Percentiles rank a stretch among this genome's conserved stretches.
These are phyloP conservation scores for Comarum palustre DNA, from an alignment of 306 rosid genomes.

Conservation along the genomic window DNA sequence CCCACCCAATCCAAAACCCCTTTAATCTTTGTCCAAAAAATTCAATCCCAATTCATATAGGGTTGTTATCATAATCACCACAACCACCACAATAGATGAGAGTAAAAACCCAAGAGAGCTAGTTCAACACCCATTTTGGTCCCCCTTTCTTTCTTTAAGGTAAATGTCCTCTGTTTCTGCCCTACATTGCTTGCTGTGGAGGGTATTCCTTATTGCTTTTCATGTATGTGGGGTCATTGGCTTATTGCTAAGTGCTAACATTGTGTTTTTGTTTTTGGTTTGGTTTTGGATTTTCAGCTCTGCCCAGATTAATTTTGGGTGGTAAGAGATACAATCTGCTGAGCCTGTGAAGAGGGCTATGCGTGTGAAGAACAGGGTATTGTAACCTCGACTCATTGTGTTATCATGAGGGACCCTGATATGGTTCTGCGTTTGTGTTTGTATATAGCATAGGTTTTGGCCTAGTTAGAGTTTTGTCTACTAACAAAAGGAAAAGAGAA, in stretches of 20 bases:
- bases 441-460: slow-evolving; percentile 37
- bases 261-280: slow-evolving; percentile 2
- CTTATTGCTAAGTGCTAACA: slow-evolving; percentile 14
- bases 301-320: slow-evolving; percentile 20
- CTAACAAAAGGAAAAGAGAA: background rate
- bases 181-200: slow-evolving; percentile 42
- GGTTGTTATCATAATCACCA: background rate
- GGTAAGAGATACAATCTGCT: slow-evolving; percentile 20
- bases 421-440: slow-evolving; percentile 32
- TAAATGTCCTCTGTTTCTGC: slow-evolving; percentile 32
- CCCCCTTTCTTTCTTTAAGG: slow-evolving; percentile 37
- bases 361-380: slow-evolving; percentile 39
- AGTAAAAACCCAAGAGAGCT: slow-evolving; percentile 14
- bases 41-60: slow-evolving; percentile 13
- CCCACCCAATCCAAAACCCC: slow-evolving; percentile 22
- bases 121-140: slow-evolving; percentile 30
- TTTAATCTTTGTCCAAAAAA: slow-evolving; percentile 18
- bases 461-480: slow-evolving; percentile 38
- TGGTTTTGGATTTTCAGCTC: slow-evolving; percentile 44
- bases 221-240: slow-evolving; percentile 3
- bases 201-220: slow-evolving; percentile 44
- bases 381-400: slow-evolving; percentile 28
- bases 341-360: slow-evolving; percentile 29
- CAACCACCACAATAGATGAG: background rate
- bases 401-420: slow-evolving; percentile 66